phyloP scores from a whole-genome alignment of 2,329 filamentous ascomycete genomes.

The Tympanopsis confertula region DNA sequence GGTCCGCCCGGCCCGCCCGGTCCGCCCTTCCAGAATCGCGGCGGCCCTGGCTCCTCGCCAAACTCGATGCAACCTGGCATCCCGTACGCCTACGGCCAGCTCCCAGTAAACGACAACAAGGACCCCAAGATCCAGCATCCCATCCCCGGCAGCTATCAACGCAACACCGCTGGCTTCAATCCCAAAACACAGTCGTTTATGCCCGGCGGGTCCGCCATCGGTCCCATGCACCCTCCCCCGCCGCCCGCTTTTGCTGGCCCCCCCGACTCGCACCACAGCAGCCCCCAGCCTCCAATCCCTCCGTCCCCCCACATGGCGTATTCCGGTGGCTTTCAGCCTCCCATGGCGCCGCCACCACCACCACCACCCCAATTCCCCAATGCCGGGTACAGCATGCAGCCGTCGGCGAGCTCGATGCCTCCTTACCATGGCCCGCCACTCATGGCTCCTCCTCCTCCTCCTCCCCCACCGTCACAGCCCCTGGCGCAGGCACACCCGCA shows the following conservation, averaged over 20 bases:
- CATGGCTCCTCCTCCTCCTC: slow-evolving; percentile 22
- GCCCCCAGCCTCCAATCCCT: slow-evolving; percentile 38
- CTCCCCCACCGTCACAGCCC: slow-evolving; percentile 18
- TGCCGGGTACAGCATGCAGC: slow-evolving; percentile 42
- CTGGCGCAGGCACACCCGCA: slow-evolving; percentile 15
- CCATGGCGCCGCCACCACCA: slow-evolving; percentile 19
- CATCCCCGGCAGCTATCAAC: slow-evolving; percentile 63
- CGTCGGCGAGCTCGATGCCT: slow-evolving; percentile 40
- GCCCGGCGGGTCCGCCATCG: slow-evolving; percentile 40
- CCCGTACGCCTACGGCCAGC: slow-evolving; percentile 69
- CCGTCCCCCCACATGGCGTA: slow-evolving; percentile 32
- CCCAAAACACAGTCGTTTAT: slow-evolving; percentile 89
- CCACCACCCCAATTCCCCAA: slow-evolving; percentile 28
- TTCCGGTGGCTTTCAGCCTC: slow-evolving; percentile 30
- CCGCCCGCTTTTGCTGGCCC: slow-evolving; percentile 35
- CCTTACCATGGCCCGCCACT: slow-evolving; percentile 30
- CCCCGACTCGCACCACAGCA: slow-evolving; percentile 35
- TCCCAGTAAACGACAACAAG: slow-evolving; percentile 57
- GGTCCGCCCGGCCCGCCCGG: slow-evolving; percentile 19
- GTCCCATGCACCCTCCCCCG: slow-evolving; percentile 34
- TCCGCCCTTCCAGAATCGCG: slow-evolving; percentile 15
- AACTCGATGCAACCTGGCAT: slow-evolving; percentile 17
- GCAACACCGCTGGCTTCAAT: slow-evolving; percentile 77
- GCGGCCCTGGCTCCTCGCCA: slow-evolving; percentile 4
- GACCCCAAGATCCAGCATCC: slow-evolving; percentile 70